Conservation (phyloP, 169 alveolate genomes). For the Perkinsus marinus region DNA sequence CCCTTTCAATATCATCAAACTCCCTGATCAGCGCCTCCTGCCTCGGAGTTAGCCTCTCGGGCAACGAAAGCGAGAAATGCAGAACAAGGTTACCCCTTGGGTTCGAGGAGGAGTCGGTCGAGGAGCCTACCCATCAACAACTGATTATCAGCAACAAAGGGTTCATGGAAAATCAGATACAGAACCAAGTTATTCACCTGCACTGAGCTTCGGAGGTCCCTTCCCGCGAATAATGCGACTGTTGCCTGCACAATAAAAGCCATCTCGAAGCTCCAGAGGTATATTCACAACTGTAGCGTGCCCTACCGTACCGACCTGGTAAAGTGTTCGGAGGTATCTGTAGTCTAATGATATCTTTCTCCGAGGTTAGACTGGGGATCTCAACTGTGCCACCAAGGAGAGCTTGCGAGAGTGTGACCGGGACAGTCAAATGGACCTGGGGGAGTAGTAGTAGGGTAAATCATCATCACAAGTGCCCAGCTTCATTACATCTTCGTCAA, state of each 20-base stretch:
- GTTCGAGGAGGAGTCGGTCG: background rate
- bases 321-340: background rate
- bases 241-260: background rate
- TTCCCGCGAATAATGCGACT: background rate
- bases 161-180: too few species aligned
- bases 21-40: background rate
- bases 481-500: background rate
- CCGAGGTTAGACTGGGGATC: background rate
- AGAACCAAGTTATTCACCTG: too few species aligned
- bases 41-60: background rate
- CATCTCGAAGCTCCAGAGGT: background rate
- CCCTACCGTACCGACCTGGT: background rate
- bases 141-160: too few species aligned
- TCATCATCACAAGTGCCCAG: background rate
- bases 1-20: background rate
- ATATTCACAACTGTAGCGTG: background rate
- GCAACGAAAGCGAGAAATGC: background rate
- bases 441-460: background rate
- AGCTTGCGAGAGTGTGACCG: background rate
- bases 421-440: background rate
- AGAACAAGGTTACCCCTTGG: background rate
- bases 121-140: background rate
- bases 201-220: background rate
- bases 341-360: background rate
- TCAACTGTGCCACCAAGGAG: background rate